Percentiles rank a stretch among this genome's conserved stretches.
Evolutionary conservation across 75 land plant genomes (phyloP).

Genomic region (Selaginella moellendorffii): DNA sequence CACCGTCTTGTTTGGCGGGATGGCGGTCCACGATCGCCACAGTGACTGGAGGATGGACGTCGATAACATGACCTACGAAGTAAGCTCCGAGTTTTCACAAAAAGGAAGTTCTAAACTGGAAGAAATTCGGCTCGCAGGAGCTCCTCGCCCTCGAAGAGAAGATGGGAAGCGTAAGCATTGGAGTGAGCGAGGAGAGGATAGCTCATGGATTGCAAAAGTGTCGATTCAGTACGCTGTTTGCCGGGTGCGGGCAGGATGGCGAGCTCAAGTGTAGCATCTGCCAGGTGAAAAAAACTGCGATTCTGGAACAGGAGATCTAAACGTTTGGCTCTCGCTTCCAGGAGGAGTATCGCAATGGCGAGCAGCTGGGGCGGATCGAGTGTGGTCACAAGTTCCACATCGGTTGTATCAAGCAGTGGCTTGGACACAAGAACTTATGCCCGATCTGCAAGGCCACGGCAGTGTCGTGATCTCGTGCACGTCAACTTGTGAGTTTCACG

Average conservation of each 20-base stretch:
- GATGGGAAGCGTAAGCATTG: conserved; percentile 62
- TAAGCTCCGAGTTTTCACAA: background rate
- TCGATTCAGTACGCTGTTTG: conserved; percentile 9
- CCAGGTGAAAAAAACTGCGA: background rate
- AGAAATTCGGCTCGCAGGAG: conserved; percentile 25
- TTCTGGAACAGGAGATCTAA: background rate
- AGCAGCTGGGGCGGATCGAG: conserved; percentile 39
- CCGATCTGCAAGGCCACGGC: conserved; percentile 62
- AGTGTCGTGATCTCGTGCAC: background rate
- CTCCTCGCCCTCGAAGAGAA: conserved; percentile 49
- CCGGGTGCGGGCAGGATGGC: background rate
- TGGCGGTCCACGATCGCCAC: conserved; percentile 2
- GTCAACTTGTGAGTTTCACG: too few relatives aligned
- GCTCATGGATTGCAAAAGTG: conserved; percentile 21
- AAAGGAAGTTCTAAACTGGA: background rate
- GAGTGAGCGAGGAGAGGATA: conserved; percentile 36
- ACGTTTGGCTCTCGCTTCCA: conserved; percentile 13
- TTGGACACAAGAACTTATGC: conserved; percentile 49
- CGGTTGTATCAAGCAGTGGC: conserved; percentile 56
- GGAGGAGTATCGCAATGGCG: conserved; percentile 58
- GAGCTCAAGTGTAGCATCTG: conserved; percentile 7
- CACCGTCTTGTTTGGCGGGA: conserved; percentile 9
- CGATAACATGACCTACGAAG: conserved; percentile 6
- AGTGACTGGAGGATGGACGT: conserved; percentile 5
- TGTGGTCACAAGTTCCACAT: conserved; percentile 60